Evolutionary conservation across 1,284 basidiomycete genomes (phyloP), one percentile per base, ranked within the genome.

Genomic region (Chalciporus sp.): DNA sequence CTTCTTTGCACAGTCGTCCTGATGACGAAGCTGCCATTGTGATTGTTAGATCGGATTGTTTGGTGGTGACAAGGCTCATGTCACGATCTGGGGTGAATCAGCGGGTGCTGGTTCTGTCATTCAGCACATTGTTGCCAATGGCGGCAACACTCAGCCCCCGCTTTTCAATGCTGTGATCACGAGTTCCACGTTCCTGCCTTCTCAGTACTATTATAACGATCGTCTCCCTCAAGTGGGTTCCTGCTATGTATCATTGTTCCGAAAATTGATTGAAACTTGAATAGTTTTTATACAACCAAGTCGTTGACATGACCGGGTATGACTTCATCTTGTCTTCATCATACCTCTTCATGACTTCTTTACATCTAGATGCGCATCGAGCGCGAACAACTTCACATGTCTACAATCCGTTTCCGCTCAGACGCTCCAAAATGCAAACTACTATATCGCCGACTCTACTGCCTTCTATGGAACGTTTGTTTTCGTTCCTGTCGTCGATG

Each of bases 121-220:
- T n/a, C n/a, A n/a, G n/a, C n/a, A n/a, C n/a, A n/a, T n/a, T n/a
- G n/a, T n/a, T n/a, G n/a, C n/a, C n/a, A n/a, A n/a, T n/a, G n/a
- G n/a, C n/a, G n/a, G n/a, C n/a, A n/a, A n/a, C n/a, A n/a, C n/a
- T n/a, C n/a, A n/a, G n/a, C n/a, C n/a, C n/a, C n/a, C n/a, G n/a
- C n/a, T n/a, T n/a, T n/a, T n/a, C n/a, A n/a, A n/a, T n/a, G n/a
- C n/a, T n/a, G n/a, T n/a, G n/a, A n/a, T n/a, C n/a, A n/a, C n/a
- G n/a, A n/a, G n/a, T n/a, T n/a, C n/a, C n/a, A n/a, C n/a, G n/a
- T n/a, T n/a, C n/a, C n/a, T n/a, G 4, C 61, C 61, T 5, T 48
- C 67, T 28, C 68, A 73, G 29, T 72, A 72, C 51, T 2, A 47
- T 17, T 71, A 64, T 53, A 57, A 66, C 2, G 59, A 62, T 46